Percentiles rank a stretch among this genome's conserved stretches.
Evolutionary conservation across 805 yeast genomes (phyloP).

Genomic region (Saturnispora silvae): DNA sequence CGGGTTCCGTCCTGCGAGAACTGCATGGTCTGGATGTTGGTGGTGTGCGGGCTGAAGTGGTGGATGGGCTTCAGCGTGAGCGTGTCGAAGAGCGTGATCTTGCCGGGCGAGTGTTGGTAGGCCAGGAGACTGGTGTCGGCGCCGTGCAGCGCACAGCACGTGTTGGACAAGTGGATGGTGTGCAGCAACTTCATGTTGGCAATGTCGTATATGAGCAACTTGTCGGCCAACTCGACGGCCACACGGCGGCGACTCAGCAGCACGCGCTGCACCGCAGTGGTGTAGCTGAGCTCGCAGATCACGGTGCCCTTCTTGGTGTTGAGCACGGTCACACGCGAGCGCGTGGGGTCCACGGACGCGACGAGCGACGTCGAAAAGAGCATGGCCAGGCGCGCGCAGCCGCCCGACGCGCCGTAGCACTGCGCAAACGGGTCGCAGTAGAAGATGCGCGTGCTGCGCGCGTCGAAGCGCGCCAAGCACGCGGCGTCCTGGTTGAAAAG

Average conservation of each 20-base stretch:
- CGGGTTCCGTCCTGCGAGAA: constrained; percentile 67
- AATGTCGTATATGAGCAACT: constrained; percentile 80
- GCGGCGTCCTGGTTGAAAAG: constrained; percentile 79
- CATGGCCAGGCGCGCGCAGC: constrained; percentile 72
- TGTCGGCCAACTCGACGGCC: constrained; percentile 67
- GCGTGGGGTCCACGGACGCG: constrained; percentile 61
- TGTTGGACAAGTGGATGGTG: constrained; percentile 39
- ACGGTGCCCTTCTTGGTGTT: constrained; percentile 68
- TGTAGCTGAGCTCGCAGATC: constrained; percentile 84
- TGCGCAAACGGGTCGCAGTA: constrained; percentile 83
- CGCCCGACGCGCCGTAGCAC: constrained; percentile 39
- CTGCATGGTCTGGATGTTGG: constrained; percentile 57
- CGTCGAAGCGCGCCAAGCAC: constrained; percentile 68
- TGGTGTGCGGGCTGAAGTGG: constrained; percentile 77
- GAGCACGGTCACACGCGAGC: constrained; percentile 71
- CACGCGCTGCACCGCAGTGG: constrained; percentile 61
- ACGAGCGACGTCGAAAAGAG: constrained; percentile 78
- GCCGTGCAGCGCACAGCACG: constrained; percentile 30
- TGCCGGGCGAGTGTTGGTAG: constrained; percentile 54
- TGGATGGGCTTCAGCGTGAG: constrained; percentile 63
- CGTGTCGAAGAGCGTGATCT: constrained; percentile 72
- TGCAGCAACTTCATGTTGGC: constrained; percentile 77
- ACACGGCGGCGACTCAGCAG: constrained; percentile 74
- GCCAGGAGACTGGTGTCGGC: constrained; percentile 41
- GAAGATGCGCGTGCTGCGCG: constrained; percentile 57